These are phyloP conservation scores for Wickerhamiella qilinensis DNA, from an alignment of 805 yeast genomes.

Conservation along the genomic window DNA sequence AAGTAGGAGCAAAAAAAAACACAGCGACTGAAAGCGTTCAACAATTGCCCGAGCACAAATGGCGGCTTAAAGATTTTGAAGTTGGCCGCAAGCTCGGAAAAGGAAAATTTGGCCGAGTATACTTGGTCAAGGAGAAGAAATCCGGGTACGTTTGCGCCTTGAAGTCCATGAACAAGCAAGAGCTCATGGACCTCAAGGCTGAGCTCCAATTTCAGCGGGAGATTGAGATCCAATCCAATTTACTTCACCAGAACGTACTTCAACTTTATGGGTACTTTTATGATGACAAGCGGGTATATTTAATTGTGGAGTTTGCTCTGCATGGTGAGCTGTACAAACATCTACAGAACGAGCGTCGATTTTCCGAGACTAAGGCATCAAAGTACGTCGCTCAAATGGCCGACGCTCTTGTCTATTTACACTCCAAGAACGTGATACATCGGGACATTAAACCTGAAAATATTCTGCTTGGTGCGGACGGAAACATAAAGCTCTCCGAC, in stretches of 20 bases:
- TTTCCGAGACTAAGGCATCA: slow-evolving; percentile 60
- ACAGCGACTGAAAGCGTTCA: too few species aligned
- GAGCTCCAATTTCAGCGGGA: slow-evolving; percentile 81
- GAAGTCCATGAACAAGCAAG: slow-evolving; percentile 79
- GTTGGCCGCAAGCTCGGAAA: slow-evolving; percentile 78
- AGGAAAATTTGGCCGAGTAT: slow-evolving; percentile 88
- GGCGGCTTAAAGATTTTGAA: slow-evolving; percentile 53
- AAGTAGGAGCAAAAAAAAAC: too few species aligned
- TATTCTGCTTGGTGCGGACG: slow-evolving; percentile 59
- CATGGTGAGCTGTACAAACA: slow-evolving; percentile 75
- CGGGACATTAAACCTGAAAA: slow-evolving; percentile 93
- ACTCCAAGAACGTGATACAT: slow-evolving; percentile 67
- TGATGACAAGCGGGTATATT: slow-evolving; percentile 63
- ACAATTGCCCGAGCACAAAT: slow-evolving; percentile 11
- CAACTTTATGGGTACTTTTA: slow-evolving; percentile 73
- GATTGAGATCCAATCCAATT: slow-evolving; percentile 71
- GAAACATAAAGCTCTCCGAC: slow-evolving; percentile 71
- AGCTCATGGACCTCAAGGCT: slow-evolving; percentile 54
- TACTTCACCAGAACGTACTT: slow-evolving; percentile 64
- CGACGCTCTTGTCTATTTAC: slow-evolving; percentile 61
- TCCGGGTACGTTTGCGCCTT: slow-evolving; percentile 77
- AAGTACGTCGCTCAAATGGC: slow-evolving; percentile 69
- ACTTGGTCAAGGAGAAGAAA: slow-evolving; percentile 62
- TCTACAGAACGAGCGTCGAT: slow-evolving; percentile 47
- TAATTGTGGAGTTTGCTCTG: slow-evolving; percentile 70